Percentiles rank a stretch among this genome's conserved stretches.
These are phyloP conservation scores for Chlamydomonas reinhardtii DNA, from an alignment of 163 green algal species.

Conservation along the genomic window DNA sequence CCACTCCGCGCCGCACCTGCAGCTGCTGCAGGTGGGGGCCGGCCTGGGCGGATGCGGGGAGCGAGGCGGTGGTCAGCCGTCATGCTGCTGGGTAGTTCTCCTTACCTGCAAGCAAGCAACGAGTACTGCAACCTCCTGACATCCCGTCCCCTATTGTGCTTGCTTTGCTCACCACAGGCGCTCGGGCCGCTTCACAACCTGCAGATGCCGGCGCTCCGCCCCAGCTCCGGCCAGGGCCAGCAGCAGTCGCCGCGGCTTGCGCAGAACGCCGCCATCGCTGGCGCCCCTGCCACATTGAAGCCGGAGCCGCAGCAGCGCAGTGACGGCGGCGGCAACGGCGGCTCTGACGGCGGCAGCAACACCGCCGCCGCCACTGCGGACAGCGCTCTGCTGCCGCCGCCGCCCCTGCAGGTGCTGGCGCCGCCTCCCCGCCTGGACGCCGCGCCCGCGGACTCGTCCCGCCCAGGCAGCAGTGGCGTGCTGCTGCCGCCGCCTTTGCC, in stretches of 20 bases:
- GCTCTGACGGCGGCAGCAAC: too few species aligned
- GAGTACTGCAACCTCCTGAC: too few species aligned
- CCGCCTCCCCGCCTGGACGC: neutral
- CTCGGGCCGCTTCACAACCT: too few species aligned
- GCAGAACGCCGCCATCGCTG: neutral
- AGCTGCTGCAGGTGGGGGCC: neutral
- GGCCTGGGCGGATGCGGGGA: too few species aligned
- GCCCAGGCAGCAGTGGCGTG: neutral
- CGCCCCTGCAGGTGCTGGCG: neutral
- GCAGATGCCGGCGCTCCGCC: neutral
- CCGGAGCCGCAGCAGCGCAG: slow-evolving; percentile 1
- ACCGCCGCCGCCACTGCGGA: neutral
- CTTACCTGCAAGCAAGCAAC: too few species aligned
- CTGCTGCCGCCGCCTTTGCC: neutral
- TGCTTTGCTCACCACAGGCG: too few species aligned
- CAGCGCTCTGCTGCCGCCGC: neutral
- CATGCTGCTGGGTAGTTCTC: too few species aligned
- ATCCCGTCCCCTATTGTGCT: too few species aligned
- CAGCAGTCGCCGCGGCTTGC: neutral
- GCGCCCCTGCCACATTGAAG: neutral
- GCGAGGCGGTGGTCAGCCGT: too few species aligned
- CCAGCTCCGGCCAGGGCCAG: neutral
- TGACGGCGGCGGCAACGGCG: neutral
- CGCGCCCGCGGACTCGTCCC: too few species aligned
- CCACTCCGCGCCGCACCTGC: slow-evolving; percentile 1